Percentiles rank a stretch among this genome's conserved stretches.
Evolutionary conservation across 2,329 filamentous ascomycete species (phyloP).

Genomic region (Sporothrix globosa): DNA sequence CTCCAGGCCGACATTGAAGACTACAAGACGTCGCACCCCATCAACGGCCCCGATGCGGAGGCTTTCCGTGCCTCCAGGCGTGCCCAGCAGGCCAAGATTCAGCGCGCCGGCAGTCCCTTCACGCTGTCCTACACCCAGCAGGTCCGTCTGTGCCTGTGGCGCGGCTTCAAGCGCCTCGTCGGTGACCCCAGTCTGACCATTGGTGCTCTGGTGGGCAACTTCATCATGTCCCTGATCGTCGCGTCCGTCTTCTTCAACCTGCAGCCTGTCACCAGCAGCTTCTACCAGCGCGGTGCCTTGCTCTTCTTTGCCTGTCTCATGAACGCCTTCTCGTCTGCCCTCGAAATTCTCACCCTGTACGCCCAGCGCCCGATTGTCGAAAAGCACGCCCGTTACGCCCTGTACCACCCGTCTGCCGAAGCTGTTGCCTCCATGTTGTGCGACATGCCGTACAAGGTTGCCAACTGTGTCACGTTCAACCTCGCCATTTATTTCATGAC

Average conservation of each 20-base stretch:
- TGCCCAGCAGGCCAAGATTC: slow-evolving; percentile 59
- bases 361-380: slow-evolving; percentile 89
- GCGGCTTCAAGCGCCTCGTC: slow-evolving; percentile 75
- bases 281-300: slow-evolving; percentile 77
- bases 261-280: slow-evolving; percentile 64
- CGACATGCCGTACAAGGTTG: slow-evolving; percentile 81
- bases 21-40: slow-evolving; percentile 58
- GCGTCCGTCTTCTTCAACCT: slow-evolving; percentile 81
- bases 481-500: slow-evolving; percentile 84
- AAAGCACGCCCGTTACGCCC: slow-evolving; percentile 82
- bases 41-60: slow-evolving; percentile 60
- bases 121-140: slow-evolving; percentile 79
- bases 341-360: slow-evolving; percentile 86
- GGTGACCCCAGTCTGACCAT: slow-evolving; percentile 78
- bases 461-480: slow-evolving; percentile 78
- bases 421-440: slow-evolving; percentile 84
- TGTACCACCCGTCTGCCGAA: slow-evolving; percentile 89
- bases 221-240: slow-evolving; percentile 75
- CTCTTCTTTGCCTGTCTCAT: slow-evolving; percentile 87
- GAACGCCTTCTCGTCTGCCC: slow-evolving; percentile 79
- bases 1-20: slow-evolving; percentile 59
- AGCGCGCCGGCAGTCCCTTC: slow-evolving; percentile 74
- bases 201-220: slow-evolving; percentile 70
- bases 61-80: slow-evolving; percentile 59
- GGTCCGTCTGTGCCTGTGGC: slow-evolving; percentile 75